phyloP scores from a whole-genome alignment of 73 alveolate species.

The Stentor roeselii region DNA sequence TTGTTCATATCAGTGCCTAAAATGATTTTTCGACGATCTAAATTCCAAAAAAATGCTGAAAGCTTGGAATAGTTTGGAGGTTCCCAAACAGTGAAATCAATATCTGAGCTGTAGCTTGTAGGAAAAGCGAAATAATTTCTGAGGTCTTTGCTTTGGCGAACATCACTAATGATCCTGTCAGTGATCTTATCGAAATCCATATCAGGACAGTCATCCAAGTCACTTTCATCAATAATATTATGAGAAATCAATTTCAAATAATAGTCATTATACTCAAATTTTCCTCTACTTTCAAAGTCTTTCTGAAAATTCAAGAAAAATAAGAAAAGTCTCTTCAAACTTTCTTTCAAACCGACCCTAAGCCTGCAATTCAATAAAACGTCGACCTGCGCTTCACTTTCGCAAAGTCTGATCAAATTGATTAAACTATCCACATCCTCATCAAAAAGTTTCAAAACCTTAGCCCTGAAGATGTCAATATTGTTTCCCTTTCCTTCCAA shows the following conservation, averaged over 20 bases:
- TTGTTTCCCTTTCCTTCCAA: neutral
- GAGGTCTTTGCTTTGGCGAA: neutral
- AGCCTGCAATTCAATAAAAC: neutral
- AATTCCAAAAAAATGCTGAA: neutral
- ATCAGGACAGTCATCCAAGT: neutral
- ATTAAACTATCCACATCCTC: constrained; percentile 1
- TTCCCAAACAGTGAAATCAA: neutral
- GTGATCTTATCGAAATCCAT: neutral
- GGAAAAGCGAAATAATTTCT: neutral
- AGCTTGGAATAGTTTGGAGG: neutral
- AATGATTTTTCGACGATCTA: neutral
- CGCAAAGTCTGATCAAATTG: constrained; percentile 4
- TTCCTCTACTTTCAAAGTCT: constrained; percentile 14
- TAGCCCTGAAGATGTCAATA: neutral
- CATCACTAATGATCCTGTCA: neutral
- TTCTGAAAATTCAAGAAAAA: constrained; percentile 12
- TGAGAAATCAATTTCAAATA: neutral
- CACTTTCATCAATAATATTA: constrained; percentile 3
- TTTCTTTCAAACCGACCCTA: neutral
- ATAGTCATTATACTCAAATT: neutral
- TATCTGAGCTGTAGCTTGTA: neutral
- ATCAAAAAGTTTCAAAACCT: neutral
- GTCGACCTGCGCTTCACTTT: neutral
- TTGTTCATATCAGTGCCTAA: neutral
- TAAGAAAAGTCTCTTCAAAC: neutral